Conservation (phyloP, 1,284 basidiomycete genomes). For the Afroboletus lepidellus region DNA sequence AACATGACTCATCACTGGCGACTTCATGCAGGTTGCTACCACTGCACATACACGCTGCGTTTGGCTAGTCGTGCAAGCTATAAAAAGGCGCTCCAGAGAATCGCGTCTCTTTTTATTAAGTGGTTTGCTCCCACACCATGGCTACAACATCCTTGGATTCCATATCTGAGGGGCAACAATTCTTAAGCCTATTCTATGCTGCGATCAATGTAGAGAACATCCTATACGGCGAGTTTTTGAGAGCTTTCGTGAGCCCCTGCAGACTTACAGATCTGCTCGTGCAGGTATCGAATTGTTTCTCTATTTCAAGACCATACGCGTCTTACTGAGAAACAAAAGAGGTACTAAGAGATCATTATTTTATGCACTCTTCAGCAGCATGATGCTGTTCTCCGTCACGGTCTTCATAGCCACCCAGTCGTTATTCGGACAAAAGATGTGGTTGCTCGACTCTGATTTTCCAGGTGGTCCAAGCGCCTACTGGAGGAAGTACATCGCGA, state of each 20-base stretch:
- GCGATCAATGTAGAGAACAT: constrained; percentile 6
- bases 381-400: constrained; percentile 3
- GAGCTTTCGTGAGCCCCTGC: background rate
- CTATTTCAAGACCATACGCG: constrained; percentile 2
- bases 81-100: background rate
- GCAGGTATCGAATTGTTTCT: constrained; percentile 2
- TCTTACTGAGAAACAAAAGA: background rate
- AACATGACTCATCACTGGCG: background rate
- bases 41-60: too few species aligned
- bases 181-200: background rate
- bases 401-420: constrained; percentile 11
- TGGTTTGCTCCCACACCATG: background rate
- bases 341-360: background rate
- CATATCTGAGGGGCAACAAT: background rate
- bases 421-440: constrained; percentile 12
- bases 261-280: background rate
- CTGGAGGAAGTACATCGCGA: background rate
- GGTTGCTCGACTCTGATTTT: constrained; percentile 4
- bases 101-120: background rate
- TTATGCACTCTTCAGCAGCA: background rate
- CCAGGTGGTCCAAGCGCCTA: constrained; percentile 2
- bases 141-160: background rate
- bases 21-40: too few species aligned
- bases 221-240: background rate
- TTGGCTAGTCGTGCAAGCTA: background rate